Percentiles rank a stretch among this genome's conserved stretches.
Conservation (phyloP, 192 early-diverging fungal genomes). For the Dimargaris cristalligena region DNA sequence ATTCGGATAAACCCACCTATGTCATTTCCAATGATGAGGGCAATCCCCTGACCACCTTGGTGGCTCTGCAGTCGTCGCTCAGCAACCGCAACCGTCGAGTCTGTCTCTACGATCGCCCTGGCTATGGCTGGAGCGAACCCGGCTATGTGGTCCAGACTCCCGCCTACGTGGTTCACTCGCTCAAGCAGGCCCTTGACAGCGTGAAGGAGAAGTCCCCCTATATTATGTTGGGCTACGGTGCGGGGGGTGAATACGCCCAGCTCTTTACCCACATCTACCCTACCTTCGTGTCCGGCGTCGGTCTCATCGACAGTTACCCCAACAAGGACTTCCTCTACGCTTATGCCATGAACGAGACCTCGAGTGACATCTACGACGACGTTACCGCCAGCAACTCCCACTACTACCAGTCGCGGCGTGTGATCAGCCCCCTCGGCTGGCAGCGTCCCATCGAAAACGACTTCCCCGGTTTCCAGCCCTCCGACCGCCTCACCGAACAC, state of each 20-base stretch:
- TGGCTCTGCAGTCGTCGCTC: conserved; percentile 23
- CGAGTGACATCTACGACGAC: conserved; percentile 12
- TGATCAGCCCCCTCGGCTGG: conserved; percentile 25
- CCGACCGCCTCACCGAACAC: conserved; percentile 20
- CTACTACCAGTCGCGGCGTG: conserved; percentile 22
- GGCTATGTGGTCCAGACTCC: conserved; percentile 30
- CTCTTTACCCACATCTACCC: conserved; percentile 27
- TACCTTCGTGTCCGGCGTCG: conserved; percentile 24
- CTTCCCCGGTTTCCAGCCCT: conserved; percentile 26
- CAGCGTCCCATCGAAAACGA: conserved; percentile 22
- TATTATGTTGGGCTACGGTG: conserved; percentile 29
- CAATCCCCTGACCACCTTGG: conserved; percentile 28
- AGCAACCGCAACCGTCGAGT: conserved; percentile 21
- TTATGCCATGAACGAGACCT: conserved; percentile 28
- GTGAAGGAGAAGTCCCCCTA: conserved; percentile 24
- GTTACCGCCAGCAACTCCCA: conserved; percentile 15
- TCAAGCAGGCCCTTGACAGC: conserved; percentile 26
- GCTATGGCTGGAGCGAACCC: conserved; percentile 35
- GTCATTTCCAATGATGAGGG: conserved; percentile 28
- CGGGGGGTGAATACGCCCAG: conserved; percentile 35
- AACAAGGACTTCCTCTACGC: conserved; percentile 30
- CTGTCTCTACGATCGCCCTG: conserved; percentile 29
- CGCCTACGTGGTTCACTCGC: conserved; percentile 25
- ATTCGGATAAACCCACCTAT: conserved; percentile 18
- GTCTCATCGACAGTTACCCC: conserved; percentile 27